Evolutionary conservation across 2,329 filamentous ascomycete species (phyloP).

Genomic region (Tetracladium maxilliforme): DNA sequence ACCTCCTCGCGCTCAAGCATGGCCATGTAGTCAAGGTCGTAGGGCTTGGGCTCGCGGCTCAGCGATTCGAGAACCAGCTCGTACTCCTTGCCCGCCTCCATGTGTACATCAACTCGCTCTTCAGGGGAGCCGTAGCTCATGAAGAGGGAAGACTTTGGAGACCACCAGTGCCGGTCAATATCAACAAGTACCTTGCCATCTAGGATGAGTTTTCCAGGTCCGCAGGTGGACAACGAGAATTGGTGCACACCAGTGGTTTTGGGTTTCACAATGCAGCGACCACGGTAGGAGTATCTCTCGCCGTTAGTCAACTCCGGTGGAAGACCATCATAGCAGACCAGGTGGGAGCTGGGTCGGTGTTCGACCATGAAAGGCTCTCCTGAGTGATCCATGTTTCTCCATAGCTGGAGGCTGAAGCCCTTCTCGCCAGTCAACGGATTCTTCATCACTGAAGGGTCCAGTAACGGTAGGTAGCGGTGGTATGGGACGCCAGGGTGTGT

Average conservation of each 20-base stretch:
- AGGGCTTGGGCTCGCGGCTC: constrained; percentile 13
- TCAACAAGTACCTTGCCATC: constrained; percentile 11
- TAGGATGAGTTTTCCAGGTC: constrained; percentile 11
- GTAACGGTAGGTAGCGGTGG: too few relatives aligned
- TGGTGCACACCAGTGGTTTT: constrained; percentile 12
- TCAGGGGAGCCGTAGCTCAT: constrained; percentile 14
- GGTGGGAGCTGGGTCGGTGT: too few relatives aligned
- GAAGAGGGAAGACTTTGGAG: constrained; percentile 10
- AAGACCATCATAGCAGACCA: too few relatives aligned
- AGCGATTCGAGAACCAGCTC: constrained; percentile 12
- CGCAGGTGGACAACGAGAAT: constrained; percentile 12
- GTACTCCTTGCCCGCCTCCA: constrained; percentile 11
- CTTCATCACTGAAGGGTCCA: too few relatives aligned
- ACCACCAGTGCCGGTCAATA: constrained; percentile 5
- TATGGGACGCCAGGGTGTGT: too few relatives aligned
- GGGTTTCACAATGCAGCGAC: constrained; percentile 11
- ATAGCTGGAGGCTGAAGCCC: too few relatives aligned
- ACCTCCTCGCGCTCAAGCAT: constrained; percentile 14
- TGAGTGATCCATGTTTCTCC: too few relatives aligned
- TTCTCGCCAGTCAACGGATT: too few relatives aligned
- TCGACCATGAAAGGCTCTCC: too few relatives aligned
- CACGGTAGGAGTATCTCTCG: constrained; percentile 13
- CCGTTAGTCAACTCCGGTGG: too few relatives aligned
- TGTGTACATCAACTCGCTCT: constrained; percentile 9
- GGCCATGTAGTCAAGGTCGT: constrained; percentile 13